Conservation (phyloP, 2,329 filamentous ascomycete genomes). For the Fusarium torulosum region DNA sequence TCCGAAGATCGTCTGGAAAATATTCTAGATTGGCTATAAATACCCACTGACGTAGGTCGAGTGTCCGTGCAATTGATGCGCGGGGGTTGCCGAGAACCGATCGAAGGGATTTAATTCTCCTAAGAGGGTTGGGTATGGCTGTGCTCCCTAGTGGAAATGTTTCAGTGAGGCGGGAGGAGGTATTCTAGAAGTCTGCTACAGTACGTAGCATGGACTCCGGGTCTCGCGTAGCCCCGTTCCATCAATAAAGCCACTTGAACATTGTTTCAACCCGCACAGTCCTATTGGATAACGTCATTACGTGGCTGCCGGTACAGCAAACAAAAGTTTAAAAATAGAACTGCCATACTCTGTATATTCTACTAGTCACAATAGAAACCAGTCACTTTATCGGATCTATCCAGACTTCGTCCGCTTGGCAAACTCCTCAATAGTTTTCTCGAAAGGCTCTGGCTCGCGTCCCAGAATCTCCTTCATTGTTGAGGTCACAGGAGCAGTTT, state of each 20-base stretch:
- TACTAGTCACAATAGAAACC: not conserved
- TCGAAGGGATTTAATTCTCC: not conserved
- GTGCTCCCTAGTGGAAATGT: not conserved
- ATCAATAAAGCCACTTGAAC: not conserved
- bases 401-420: not conserved
- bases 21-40: not conserved
- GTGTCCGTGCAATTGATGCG: not conserved
- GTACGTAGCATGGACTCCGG: not conserved
- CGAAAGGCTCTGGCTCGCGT: slow-evolving; percentile 30
- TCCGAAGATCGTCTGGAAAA: not conserved
- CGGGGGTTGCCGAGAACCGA: not conserved
- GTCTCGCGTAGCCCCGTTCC: not conserved
- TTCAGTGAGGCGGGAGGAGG: too few relatives aligned
- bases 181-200: not conserved
- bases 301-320: not conserved
- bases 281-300: not conserved
- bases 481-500: slow-evolving; percentile 14
- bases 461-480: slow-evolving; percentile 15
- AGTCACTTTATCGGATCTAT: not conserved
- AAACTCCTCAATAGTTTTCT: slow-evolving; percentile 20
- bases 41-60: slow-evolving; percentile 23
- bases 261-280: not conserved
- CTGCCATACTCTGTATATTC: not conserved
- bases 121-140: not conserved
- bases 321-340: slow-evolving; percentile 17